Percentiles rank a stretch among this genome's conserved stretches.
Evolutionary conservation across 225 moss, liverwort and hornwort genomes (phyloP).

Genomic region (Climacium dendroides): DNA sequence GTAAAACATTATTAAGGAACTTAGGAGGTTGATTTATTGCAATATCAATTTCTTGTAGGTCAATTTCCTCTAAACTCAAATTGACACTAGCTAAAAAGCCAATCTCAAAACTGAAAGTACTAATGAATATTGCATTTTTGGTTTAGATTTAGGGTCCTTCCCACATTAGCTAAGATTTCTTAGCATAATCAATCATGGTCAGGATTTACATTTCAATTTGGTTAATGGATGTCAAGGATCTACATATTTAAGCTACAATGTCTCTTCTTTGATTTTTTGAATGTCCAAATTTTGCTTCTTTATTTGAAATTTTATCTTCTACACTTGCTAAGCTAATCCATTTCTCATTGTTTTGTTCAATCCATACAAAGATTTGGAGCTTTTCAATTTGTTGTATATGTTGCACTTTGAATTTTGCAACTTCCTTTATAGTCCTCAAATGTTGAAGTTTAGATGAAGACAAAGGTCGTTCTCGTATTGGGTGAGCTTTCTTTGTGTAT

Average conservation of each 20-base stretch:
- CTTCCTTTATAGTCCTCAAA: fast-evolving
- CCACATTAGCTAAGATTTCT: fast-evolving
- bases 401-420: background rate
- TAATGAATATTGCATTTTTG: background rate
- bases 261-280: background rate
- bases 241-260: fast-evolving
- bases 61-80: background rate
- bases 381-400: background rate
- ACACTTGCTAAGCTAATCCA: fast-evolving
- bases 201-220: background rate
- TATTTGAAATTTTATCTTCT: fast-evolving
- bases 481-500: fast-evolving
- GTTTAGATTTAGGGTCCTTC: fast-evolving
- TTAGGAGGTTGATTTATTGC: too few relatives aligned
- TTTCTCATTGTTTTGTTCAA: background rate
- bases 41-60: fast-evolving
- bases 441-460: background rate
- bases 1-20: too few relatives aligned
- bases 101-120: background rate
- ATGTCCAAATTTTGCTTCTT: background rate
- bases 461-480: fast-evolving
- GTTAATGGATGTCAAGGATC: background rate
- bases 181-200: fast-evolving
- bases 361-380: background rate
- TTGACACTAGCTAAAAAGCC: fast-evolving